Conservation (phyloP, 768 basidiomycete species). For the Daedaleopsis sinensis region DNA sequence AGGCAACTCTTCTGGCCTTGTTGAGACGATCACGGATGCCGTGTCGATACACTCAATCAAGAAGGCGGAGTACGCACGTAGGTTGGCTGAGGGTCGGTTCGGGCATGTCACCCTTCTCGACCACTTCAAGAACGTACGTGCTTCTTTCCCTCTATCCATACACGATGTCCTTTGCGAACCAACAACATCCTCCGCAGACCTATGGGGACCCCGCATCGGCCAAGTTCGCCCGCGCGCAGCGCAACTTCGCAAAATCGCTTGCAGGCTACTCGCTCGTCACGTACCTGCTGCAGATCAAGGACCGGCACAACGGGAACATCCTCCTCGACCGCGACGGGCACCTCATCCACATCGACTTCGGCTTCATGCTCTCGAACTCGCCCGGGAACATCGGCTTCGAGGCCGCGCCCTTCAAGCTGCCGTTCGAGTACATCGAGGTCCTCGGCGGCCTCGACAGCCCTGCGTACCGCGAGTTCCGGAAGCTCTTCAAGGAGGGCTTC, state of each 20-base stretch:
- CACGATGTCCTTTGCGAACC: no score
- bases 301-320: conserved; percentile 98
- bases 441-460: conserved; percentile 82
- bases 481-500: conserved; percentile 90
- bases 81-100: conserved; percentile 76
- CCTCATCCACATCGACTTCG: conserved; percentile 96
- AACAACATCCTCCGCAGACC: conserved; percentile 49
- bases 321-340: conserved; percentile 94
- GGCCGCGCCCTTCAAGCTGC: conserved; percentile 98
- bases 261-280: conserved; percentile 95
- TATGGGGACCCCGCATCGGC: conserved; percentile 89
- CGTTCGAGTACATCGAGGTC: conserved; percentile 94
- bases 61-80: conserved; percentile 95
- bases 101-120: conserved; percentile 90
- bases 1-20: conserved; percentile 88
- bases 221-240: conserved; percentile 87
- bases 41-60: conserved; percentile 99
- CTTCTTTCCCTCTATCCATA: neutral
- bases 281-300: conserved; percentile 97
- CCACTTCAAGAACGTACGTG: conserved; percentile 83
- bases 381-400: conserved; percentile 98
- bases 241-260: conserved; percentile 91
- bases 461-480: conserved; percentile 82
- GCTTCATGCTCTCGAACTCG: conserved; percentile 96
- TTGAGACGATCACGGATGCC: conserved; percentile 98